Evolutionary conservation across 352 stramenopile species (phyloP), one percentile per base, ranked within the genome.

Genomic region (Pythium graminicola): DNA sequence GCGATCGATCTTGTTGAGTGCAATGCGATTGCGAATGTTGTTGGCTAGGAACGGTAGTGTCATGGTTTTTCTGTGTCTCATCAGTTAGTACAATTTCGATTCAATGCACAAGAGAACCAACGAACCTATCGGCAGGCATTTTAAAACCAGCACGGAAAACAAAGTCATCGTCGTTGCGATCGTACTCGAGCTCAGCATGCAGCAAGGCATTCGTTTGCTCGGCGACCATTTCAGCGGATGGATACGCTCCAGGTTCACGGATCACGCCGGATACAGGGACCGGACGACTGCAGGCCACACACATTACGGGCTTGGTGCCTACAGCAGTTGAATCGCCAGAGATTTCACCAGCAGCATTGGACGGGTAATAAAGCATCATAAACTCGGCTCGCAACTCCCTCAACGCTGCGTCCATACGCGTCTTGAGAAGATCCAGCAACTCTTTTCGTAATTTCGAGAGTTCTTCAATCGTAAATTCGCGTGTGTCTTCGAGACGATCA

Each of bases 131-230:
- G 5, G 76, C 77, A 27, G 82, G 80, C 80, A 91, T 93, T 50
- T 83, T 81, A 54, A 91, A 93, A n/a, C 80, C 80, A 17, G 72
- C 81, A 22, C 80, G 80, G 58, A 73, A 93, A 2, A 91, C 82
- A 57, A 75, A 90, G 14, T 89, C 82, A n/a, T 87, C 73, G 38
- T 88, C 79, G 1, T 53, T 62, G 28, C 73, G 77, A 31, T 90
- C 76, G 23, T 73, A 76, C 17, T 86, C 79, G 16, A 64, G 54
- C 29, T 68, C 54, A 14, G 54, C 60, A 26, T 60, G 53, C 9
- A 68, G 40, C 53, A 63, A 20, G 29, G 60, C 49, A 46, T 60
- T 54, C 16, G 54, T 46, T 23, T 68, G 60, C 50, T 76, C 48
- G n/a, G 53, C 54, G 54, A 67, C 57, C 11, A 59, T 22, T 20